Percentiles rank a stretch among this genome's conserved stretches.
Conservation (phyloP, 768 basidiomycete species). For the Amyloporia xantha region DNA sequence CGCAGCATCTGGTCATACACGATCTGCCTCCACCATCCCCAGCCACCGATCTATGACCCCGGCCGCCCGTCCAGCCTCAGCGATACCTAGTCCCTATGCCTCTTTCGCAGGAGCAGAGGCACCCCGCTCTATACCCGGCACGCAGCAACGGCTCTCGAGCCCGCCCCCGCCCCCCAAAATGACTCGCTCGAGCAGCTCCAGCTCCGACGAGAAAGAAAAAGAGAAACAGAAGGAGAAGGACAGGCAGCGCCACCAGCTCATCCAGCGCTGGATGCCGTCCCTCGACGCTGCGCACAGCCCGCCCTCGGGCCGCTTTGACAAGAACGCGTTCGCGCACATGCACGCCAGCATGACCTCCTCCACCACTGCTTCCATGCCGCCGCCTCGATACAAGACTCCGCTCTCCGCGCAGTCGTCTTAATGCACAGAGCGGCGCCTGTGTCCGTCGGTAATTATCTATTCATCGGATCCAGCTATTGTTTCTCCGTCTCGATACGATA, state of each 20-base stretch:
- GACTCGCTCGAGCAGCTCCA: slow-evolving; percentile 37
- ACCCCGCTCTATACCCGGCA: slow-evolving; percentile 18
- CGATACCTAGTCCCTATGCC: slow-evolving; percentile 33
- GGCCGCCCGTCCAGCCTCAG: slow-evolving; percentile 33
- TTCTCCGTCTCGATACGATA: slow-evolving; percentile 1
- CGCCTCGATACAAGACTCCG: slow-evolving; percentile 24
- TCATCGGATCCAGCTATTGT: neutral
- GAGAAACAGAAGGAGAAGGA: slow-evolving; percentile 29
- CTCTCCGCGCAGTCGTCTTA: slow-evolving; percentile 20
- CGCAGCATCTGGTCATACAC: slow-evolving; percentile 39
- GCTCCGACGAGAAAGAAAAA: slow-evolving; percentile 57
- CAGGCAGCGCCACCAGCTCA: slow-evolving; percentile 23
- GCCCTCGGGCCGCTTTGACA: slow-evolving; percentile 26
- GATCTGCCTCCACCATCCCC: slow-evolving; percentile 49
- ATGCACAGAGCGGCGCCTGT: slow-evolving; percentile 2
- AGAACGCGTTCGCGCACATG: slow-evolving; percentile 4
- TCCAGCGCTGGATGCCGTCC: slow-evolving; percentile 63
- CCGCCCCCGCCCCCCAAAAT: slow-evolving; percentile 51
- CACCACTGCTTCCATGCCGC: slow-evolving; percentile 10
- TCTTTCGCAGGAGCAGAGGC: slow-evolving; percentile 5
- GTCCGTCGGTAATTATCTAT: slow-evolving; percentile 1
- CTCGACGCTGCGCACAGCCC: slow-evolving; percentile 23
- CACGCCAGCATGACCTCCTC: neutral
- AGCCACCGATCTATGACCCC: slow-evolving; percentile 43
- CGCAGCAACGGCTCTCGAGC: slow-evolving; percentile 37